phyloP scores from a whole-genome alignment of 805 yeast genomes.

The Wickerhamiella occidentalis region DNA sequence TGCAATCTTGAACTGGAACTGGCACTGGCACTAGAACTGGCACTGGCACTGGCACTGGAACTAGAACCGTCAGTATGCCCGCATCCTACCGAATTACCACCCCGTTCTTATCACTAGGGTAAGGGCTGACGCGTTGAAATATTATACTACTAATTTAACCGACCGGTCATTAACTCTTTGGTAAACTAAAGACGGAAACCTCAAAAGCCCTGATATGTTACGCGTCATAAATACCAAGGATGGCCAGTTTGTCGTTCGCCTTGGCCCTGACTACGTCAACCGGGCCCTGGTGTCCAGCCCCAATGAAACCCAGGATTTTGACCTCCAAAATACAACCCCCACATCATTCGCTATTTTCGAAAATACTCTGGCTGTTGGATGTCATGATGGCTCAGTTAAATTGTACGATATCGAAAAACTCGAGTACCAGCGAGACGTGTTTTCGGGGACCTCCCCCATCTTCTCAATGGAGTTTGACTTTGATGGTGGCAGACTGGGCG shows the following conservation, averaged over 20 bases:
- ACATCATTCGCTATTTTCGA: not conserved
- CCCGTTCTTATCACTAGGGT: no score
- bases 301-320: not conserved
- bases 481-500: conserved; percentile 29
- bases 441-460: conserved; percentile 27
- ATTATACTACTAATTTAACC: no score
- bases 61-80: no score
- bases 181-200: no score
- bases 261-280: not conserved
- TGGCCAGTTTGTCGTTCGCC: conserved; percentile 2
- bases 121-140: no score
- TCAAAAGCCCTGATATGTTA: no score
- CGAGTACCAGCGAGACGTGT: conserved; percentile 16
- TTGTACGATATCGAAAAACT: conserved; percentile 23
- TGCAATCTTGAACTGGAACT: conserved; percentile 66
- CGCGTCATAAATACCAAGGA: not conserved
- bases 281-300: not conserved
- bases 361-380: conserved; percentile 31
- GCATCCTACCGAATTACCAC: no score
- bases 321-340: not conserved
- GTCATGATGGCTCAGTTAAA: conserved; percentile 33
- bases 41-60: no score
- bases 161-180: no score
- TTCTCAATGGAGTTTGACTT: conserved; percentile 26
- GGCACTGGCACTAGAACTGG: no score